A percentile compares a stretch with the other conserved stretches of the same genome.
phyloP scores from a whole-genome alignment of 2,329 filamentous ascomycete species.

The Plenodomus biglobosus region DNA sequence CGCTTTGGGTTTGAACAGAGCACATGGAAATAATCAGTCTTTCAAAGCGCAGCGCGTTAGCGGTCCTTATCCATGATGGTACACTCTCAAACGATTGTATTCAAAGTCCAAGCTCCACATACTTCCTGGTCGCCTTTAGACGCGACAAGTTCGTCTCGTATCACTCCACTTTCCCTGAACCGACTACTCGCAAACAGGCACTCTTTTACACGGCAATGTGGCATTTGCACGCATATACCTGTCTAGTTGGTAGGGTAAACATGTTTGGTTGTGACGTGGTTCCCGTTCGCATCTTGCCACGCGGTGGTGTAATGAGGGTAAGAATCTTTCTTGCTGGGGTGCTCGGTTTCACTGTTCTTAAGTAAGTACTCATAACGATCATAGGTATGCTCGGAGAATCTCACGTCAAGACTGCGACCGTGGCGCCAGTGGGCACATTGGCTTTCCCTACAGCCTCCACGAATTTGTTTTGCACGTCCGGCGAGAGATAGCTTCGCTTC shows the following conservation, averaged over 20 bases:
- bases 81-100: background rate
- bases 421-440: slow-evolving; percentile 4
- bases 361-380: slow-evolving; percentile 1
- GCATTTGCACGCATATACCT: background rate
- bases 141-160: background rate
- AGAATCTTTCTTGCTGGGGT: slow-evolving; percentile 5
- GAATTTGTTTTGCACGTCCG: background rate
- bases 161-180: background rate
- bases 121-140: background rate
- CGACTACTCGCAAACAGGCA: background rate
- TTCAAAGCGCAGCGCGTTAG: background rate
- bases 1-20: background rate
- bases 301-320: slow-evolving; percentile 6
- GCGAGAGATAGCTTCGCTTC: background rate
- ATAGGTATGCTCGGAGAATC: slow-evolving; percentile 1
- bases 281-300: slow-evolving; percentile 5
- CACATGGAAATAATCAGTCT: background rate
- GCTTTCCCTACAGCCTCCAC: slow-evolving; percentile 1
- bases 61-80: background rate
- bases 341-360: slow-evolving; percentile 3
- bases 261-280: slow-evolving; percentile 5
- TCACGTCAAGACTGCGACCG: slow-evolving; percentile 6
- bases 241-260: slow-evolving; percentile 3
- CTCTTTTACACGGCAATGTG: background rate
- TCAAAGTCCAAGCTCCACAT: background rate